Evolutionary conservation across 257 asterid species (phyloP).

Genomic region (Solanum pennellii): DNA sequence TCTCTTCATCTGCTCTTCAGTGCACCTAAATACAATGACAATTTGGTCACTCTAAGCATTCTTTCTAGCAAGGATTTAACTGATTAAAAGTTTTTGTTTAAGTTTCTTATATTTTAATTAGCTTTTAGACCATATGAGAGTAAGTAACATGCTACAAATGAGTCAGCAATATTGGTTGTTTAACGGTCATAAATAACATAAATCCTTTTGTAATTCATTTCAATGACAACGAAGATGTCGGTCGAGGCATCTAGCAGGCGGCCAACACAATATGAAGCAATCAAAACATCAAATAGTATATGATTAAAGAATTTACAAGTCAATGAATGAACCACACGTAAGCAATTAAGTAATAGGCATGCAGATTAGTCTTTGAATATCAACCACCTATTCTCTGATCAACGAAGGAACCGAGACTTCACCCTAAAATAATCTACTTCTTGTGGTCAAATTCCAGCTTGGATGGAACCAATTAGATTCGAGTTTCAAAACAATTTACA

Average conservation of each 20-base stretch:
- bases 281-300: background rate
- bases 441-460: background rate
- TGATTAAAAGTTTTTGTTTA: background rate
- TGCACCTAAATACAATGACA: conserved; percentile 40
- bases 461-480: background rate
- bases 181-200: background rate
- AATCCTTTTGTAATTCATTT: background rate
- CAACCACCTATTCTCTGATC: background rate
- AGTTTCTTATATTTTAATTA: background rate
- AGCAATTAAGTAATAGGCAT: background rate
- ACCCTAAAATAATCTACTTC: no score
- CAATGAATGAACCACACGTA: background rate
- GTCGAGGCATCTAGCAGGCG: background rate
- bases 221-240: background rate
- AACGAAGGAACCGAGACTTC: background rate
- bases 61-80: background rate
- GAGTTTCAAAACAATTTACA: background rate
- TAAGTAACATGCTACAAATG: background rate
- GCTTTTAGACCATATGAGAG: background rate
- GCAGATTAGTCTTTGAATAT: background rate
- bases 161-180: background rate
- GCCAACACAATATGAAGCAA: background rate
- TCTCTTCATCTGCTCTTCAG: conserved; percentile 65
- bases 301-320: background rate
- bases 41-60: conserved; percentile 1